Percentiles rank a stretch among this genome's conserved stretches.
phyloP scores from a whole-genome alignment of 106 monocot species.

The Platanthera guangdongensis region DNA sequence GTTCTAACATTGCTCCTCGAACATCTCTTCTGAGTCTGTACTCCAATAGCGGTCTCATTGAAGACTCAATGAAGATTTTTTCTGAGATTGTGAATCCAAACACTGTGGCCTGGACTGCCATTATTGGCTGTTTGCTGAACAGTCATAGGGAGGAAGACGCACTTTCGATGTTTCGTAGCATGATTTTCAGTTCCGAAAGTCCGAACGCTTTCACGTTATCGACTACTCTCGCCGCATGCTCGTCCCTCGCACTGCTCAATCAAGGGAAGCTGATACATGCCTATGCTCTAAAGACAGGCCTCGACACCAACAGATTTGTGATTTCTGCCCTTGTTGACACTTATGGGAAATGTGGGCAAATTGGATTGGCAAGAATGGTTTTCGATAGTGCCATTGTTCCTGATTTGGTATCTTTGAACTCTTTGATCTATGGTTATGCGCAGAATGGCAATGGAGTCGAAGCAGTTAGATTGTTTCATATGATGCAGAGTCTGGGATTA shows the following conservation, averaged over 20 bases:
- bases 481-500: conserved; percentile 11
- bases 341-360: conserved; percentile 61
- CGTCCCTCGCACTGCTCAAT: conserved; percentile 36
- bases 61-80: conserved; percentile 51
- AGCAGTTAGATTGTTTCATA: conserved; percentile 41
- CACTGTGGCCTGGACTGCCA: conserved; percentile 45
- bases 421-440: conserved; percentile 61
- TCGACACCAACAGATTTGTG: conserved; percentile 32
- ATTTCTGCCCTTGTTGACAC: conserved; percentile 48
- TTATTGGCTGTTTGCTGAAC: conserved; percentile 31
- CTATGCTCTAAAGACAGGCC: conserved; percentile 31
- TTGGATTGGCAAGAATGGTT: conserved; percentile 30
- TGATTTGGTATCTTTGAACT: conserved; percentile 57
- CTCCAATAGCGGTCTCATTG: conserved; percentile 40
- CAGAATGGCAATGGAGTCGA: conserved; percentile 45
- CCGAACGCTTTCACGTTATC: conserved; percentile 56
- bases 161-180: conserved; percentile 30
- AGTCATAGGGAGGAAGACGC: conserved; percentile 42
- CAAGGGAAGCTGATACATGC: conserved; percentile 40
- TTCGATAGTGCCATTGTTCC: conserved; percentile 21
- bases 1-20: conserved; percentile 18
- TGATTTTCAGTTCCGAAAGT: conserved; percentile 15
- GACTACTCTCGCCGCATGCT: conserved; percentile 39
- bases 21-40: conserved; percentile 74
- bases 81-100: conserved; percentile 31